Evolutionary conservation across 768 basidiomycete genomes (phyloP), one percentile per base, ranked within the genome.

Genomic region (Macrolepiota dolichaula): DNA sequence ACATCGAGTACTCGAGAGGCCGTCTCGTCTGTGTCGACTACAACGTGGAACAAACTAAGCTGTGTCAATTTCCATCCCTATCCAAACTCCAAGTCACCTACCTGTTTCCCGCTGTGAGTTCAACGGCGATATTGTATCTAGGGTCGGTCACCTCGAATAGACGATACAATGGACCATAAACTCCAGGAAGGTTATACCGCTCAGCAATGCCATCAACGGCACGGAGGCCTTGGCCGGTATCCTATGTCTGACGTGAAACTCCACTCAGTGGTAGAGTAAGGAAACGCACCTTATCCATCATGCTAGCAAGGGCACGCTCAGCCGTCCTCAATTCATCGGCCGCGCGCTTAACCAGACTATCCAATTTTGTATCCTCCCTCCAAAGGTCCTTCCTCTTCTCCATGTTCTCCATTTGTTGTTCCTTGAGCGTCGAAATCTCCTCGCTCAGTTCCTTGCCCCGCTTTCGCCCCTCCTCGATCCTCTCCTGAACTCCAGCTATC

Each of bases 51-150:
- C 27, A 99, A 76, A 69, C 96, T 96, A 72, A 3, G 29, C 3
- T 19, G 2, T 61, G 37, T 71, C 17, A 69, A 60, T 17, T 55
- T 55, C 19, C 19, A 19, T 22, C 40, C 35, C 25, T 42, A 10
- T 47, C 27, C 5, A n/a, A 40, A 6, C 9, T 51, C 9, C 15
- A 44, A 63, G 55, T 15, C 13, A 57, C 65, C 29, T 58, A 95
- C 96, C 93, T 95, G 71, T 93, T 98, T 0, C 96, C 96, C 0
- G 95, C 97, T 0, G 96, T 98, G 37, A 95, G 82, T 71, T 99
- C 97, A 4, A 98, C 85, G 1, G 97, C 93, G 2, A 85, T 94
- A 70, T 92, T 95, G 77, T 92, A 98, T 65, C 88, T 92, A 44
- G 83, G 74, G 66, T 98, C 96, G 0, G 87, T 83, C 61, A 96